These are phyloP conservation scores for Keqinozyma sinolaborantium DNA, from an alignment of 1,139 yeast species.

Conservation along the genomic window DNA sequence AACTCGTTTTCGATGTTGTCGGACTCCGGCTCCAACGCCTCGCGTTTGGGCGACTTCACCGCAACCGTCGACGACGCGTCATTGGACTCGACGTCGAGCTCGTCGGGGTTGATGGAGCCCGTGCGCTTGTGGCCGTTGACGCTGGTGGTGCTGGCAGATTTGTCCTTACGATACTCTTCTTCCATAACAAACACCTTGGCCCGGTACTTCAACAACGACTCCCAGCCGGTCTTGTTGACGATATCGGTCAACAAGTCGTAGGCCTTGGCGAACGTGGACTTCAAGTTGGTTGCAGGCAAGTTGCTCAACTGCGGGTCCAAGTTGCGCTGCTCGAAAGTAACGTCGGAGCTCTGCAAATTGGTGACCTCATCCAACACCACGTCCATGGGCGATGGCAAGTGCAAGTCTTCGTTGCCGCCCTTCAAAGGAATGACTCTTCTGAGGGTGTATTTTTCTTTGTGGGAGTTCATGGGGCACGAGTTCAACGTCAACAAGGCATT, in stretches of 20 bases:
- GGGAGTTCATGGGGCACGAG: slow-evolving; percentile 87
- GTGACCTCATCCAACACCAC: slow-evolving; percentile 66
- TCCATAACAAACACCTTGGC: slow-evolving; percentile 94
- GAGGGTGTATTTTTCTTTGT: slow-evolving; percentile 56
- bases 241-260: slow-evolving; percentile 78
- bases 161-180: slow-evolving; percentile 69
- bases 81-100: slow-evolving; percentile 10
- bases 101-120: slow-evolving; percentile 6
- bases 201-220: slow-evolving; percentile 70
- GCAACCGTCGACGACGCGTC: slow-evolving; percentile 32
- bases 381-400: slow-evolving; percentile 77
- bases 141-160: slow-evolving; percentile 15
- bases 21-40: slow-evolving; percentile 10
- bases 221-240: slow-evolving; percentile 81
- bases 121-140: slow-evolving; percentile 15
- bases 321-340: slow-evolving; percentile 47
- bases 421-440: slow-evolving; percentile 60
- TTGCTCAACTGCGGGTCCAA: slow-evolving; percentile 68
- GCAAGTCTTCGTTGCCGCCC: slow-evolving; percentile 50
- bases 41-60: slow-evolving; percentile 34
- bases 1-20: slow-evolving; percentile 42
- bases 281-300: slow-evolving; percentile 73
- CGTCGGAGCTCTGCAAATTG: slow-evolving; percentile 50
- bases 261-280: slow-evolving; percentile 76
- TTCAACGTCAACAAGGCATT: slow-evolving; percentile 80